Percentiles rank a stretch among this genome's conserved stretches.
Conservation (phyloP, 2,329 filamentous ascomycete genomes). For the Exutisphaerella laricina region DNA sequence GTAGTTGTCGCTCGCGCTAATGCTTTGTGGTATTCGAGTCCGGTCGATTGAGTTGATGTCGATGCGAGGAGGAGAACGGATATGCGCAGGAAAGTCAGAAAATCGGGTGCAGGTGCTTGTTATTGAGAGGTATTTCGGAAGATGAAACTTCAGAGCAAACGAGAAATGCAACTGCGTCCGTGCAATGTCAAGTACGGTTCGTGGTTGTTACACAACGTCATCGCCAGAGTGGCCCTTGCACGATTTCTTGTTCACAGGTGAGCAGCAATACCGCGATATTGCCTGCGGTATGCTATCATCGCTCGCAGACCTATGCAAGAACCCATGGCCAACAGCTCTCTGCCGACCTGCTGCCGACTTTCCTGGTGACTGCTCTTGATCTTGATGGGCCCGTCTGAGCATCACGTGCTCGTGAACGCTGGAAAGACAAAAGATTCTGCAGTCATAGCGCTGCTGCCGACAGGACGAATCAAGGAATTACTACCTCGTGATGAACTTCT, state of each 20-base stretch:
- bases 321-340: background rate
- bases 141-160: background rate
- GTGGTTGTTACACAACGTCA: too few relatives aligned
- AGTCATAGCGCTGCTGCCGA: background rate
- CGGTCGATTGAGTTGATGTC: background rate
- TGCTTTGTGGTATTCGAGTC: constrained; percentile 2
- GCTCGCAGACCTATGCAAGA: background rate
- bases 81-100: background rate
- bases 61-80: background rate
- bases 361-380: background rate
- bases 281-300: background rate
- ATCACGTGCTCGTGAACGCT: background rate
- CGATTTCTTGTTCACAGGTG: too few relatives aligned
- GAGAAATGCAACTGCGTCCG: background rate
- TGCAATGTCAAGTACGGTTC: too few relatives aligned
- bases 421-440: constrained; percentile 1
- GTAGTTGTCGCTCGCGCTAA: constrained; percentile 2
- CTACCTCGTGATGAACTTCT: background rate
- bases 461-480: background rate
- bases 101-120: too few relatives aligned
- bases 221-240: too few relatives aligned
- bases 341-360: background rate
- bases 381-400: background rate
- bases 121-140: background rate
- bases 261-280: too few relatives aligned